These are phyloP conservation scores for Prunus dulcis DNA, from an alignment of 306 rosid species.

Conservation along the genomic window DNA sequence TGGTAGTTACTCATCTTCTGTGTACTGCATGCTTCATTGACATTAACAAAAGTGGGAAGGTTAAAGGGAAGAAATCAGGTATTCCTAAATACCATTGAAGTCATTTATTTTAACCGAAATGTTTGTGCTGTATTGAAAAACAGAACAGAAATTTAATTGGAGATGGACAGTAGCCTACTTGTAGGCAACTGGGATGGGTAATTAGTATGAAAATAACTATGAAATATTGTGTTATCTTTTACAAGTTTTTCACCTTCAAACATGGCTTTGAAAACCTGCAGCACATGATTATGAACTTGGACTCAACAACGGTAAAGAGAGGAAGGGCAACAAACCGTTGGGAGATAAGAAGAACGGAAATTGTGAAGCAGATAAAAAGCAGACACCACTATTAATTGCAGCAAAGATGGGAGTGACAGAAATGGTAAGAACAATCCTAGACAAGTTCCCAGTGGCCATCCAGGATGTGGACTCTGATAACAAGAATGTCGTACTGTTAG, in stretches of 20 bases:
- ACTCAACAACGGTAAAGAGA: neutral
- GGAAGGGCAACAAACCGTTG: no score
- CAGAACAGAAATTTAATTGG: no score
- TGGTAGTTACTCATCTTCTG: neutral
- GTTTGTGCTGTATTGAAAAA: no score
- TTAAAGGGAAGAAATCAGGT: no score
- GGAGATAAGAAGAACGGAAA: neutral
- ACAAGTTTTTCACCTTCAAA: neutral
- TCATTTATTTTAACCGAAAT: no score
- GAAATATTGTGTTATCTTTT: no score
- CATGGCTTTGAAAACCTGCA: neutral
- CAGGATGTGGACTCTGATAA: constrained; percentile 38
- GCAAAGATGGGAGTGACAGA: constrained; percentile 61
- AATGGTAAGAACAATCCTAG: constrained; percentile 43
- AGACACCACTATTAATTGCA: constrained; percentile 50
- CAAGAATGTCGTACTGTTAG: constrained; percentile 56
- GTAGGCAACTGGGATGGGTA: no score
- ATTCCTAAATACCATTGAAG: no score
- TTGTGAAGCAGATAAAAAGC: neutral
- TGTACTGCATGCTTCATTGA: neutral
- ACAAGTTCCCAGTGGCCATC: constrained; percentile 47
- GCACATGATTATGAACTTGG: neutral
- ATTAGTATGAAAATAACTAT: no score
- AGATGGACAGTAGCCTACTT: no score
- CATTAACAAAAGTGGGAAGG: no score